Evolutionary conservation across 495 filamentous ascomycete species (phyloP).

Genomic region (Neurospora sp.): DNA sequence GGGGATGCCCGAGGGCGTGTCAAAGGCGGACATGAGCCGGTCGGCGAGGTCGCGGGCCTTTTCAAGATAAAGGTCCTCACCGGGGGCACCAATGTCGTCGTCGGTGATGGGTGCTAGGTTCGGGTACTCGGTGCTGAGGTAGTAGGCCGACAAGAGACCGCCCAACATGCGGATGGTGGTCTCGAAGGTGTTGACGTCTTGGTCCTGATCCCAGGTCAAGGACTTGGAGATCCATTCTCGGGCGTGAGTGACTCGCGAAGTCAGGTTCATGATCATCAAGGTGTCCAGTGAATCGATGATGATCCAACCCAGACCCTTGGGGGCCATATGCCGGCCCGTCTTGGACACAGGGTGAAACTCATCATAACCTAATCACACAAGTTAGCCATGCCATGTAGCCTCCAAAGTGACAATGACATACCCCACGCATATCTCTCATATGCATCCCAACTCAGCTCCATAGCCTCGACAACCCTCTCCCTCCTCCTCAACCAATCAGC

Average conservation of each 20-base stretch:
- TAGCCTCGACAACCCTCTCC: slow-evolving; percentile 81
- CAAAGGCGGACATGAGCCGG: slow-evolving; percentile 76
- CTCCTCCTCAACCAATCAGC: slow-evolving; percentile 67
- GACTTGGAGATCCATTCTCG: slow-evolving; percentile 82
- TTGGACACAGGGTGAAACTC: slow-evolving; percentile 76
- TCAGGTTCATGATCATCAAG: slow-evolving; percentile 96
- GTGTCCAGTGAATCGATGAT: slow-evolving; percentile 95
- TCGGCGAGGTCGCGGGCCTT: slow-evolving; percentile 91
- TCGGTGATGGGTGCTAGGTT: slow-evolving; percentile 53
- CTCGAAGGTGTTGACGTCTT: slow-evolving; percentile 96
- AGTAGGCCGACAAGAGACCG: slow-evolving; percentile 88
- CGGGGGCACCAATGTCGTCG: slow-evolving; percentile 54
- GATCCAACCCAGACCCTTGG: slow-evolving; percentile 86
- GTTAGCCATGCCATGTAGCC: background rate
- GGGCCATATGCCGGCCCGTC: slow-evolving; percentile 69
- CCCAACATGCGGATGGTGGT: slow-evolving; percentile 98
- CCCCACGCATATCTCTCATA: slow-evolving; percentile 95
- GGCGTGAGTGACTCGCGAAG: slow-evolving; percentile 72
- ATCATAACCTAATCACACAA: slow-evolving; percentile 54
- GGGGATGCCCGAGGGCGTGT: slow-evolving; percentile 75
- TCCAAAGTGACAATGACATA: slow-evolving; percentile 27
- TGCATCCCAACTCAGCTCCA: slow-evolving; percentile 80
- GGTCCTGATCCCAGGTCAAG: slow-evolving; percentile 78
- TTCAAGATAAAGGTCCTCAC: slow-evolving; percentile 89
- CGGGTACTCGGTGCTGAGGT: slow-evolving; percentile 68